Percentiles rank a stretch among this genome's conserved stretches.
These are phyloP conservation scores for Colletotrichum coccodes DNA, from an alignment of 2,329 filamentous ascomycete genomes.

Conservation along the genomic window DNA sequence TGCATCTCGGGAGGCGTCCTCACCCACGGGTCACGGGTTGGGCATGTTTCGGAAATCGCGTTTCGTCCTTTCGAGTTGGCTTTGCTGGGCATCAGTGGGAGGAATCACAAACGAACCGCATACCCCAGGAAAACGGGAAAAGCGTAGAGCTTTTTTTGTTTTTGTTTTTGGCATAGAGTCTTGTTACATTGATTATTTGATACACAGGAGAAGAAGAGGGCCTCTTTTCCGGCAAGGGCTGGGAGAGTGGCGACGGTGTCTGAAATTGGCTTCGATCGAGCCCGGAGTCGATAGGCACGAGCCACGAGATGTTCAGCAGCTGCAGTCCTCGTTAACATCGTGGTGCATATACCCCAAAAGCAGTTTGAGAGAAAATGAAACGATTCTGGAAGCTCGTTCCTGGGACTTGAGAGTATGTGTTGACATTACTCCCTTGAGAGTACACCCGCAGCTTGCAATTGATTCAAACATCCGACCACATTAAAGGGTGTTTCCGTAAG, in stretches of 20 bases:
- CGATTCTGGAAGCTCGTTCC: not conserved
- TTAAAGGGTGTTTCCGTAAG: not conserved
- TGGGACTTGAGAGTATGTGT: not conserved
- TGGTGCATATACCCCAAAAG: slow-evolving; percentile 29
- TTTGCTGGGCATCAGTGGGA: not conserved
- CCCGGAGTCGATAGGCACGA: not conserved
- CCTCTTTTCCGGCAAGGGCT: not conserved
- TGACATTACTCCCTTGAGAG: too few relatives aligned
- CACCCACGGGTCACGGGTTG: not conserved
- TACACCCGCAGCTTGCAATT: not conserved
- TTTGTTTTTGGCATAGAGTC: slow-evolving; percentile 22
- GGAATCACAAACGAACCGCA: slow-evolving; percentile 20
- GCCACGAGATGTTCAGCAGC: not conserved
- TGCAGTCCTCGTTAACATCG: slow-evolving; percentile 13
- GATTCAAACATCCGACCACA: not conserved
- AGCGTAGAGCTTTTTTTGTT: slow-evolving; percentile 21
- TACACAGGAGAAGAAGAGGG: not conserved
- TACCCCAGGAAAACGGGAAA: slow-evolving; percentile 18
- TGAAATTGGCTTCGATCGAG: not conserved
- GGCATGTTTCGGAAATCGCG: slow-evolving; percentile 3
- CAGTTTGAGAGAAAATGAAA: slow-evolving; percentile 15
- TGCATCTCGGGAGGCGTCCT: slow-evolving; percentile 27
- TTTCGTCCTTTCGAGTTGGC: not conserved
- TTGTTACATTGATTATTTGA: not conserved
- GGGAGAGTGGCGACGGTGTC: not conserved